phyloP scores from a whole-genome alignment of 768 basidiomycete species.

The Brasilioporus rufonigricans region DNA sequence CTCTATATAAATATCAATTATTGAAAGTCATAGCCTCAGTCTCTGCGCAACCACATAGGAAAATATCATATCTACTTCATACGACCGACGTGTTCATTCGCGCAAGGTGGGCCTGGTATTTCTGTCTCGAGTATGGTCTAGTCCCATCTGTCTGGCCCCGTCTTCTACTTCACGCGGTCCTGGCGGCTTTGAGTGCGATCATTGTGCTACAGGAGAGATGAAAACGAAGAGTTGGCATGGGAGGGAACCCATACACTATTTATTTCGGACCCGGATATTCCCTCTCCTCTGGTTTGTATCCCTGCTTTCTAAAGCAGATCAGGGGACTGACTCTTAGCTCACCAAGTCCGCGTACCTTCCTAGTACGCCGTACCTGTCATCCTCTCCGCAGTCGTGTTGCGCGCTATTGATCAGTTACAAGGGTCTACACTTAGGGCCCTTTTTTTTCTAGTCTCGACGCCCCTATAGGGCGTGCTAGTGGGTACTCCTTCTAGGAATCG shows the following conservation, averaged over 20 bases:
- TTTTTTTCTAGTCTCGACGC: not conserved
- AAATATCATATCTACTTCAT: constrained; percentile 5
- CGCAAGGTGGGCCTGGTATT: constrained; percentile 6
- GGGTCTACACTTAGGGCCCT: no score
- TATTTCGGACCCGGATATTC: constrained; percentile 10
- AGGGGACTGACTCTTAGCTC: not conserved
- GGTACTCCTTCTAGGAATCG: constrained; percentile 6
- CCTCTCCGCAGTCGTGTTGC: not conserved
- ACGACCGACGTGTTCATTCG: constrained; percentile 16
- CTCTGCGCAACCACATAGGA: constrained; percentile 7
- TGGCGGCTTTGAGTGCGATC: not conserved
- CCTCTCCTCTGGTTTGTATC: constrained; percentile 5
- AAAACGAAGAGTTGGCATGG: not conserved
- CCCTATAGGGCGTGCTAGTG: not conserved
- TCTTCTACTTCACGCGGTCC: no score
- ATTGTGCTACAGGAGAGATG: not conserved
- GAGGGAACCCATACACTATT: constrained; percentile 1
- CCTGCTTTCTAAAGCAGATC: constrained; percentile 5
- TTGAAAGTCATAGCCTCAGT: constrained; percentile 6
- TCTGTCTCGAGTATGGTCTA: constrained; percentile 3
- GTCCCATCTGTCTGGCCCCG: no score
- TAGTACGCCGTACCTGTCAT: not conserved
- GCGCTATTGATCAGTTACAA: not conserved
- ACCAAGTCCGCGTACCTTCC: constrained; percentile 4
- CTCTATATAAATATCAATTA: constrained; percentile 2